Conservation (phyloP, 2,329 filamentous ascomycete genomes). For the Beauveria sp. region DNA sequence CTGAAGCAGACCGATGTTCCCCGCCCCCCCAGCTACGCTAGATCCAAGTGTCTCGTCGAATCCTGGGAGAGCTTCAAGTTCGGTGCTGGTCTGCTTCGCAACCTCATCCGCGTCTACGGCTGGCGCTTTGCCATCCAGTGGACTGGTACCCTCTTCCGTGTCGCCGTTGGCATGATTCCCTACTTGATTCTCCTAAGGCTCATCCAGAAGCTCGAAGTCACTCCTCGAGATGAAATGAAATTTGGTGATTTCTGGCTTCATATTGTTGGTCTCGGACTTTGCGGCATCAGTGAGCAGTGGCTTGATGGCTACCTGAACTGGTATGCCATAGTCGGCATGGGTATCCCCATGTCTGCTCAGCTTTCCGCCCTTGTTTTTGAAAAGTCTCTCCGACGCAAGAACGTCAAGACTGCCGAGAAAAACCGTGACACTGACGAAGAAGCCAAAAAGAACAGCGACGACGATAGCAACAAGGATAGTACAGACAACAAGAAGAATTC, state of each 20-base stretch:
- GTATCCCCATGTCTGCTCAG: slow-evolving; percentile 60
- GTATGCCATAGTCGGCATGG: slow-evolving; percentile 55
- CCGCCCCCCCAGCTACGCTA: slow-evolving; percentile 47
- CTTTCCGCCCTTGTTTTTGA: slow-evolving; percentile 66
- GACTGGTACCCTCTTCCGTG: slow-evolving; percentile 43
- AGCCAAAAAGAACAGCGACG: slow-evolving; percentile 13
- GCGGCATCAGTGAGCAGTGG: slow-evolving; percentile 51
- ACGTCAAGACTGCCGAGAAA: slow-evolving; percentile 58
- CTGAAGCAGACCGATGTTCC: slow-evolving; percentile 58
- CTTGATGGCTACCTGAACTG: slow-evolving; percentile 61
- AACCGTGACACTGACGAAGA: slow-evolving; percentile 25
- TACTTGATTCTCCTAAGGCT: slow-evolving; percentile 63
- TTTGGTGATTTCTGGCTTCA: slow-evolving; percentile 56
- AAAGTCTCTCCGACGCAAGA: slow-evolving; percentile 70
- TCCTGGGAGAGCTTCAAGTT: slow-evolving; percentile 43
- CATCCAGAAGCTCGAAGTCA: slow-evolving; percentile 56
- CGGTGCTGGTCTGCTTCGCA: slow-evolving; percentile 49
- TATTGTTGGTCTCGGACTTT: slow-evolving; percentile 55
- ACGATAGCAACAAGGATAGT: slow-evolving; percentile 28
- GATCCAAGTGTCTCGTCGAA: slow-evolving; percentile 41
- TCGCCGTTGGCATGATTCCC: slow-evolving; percentile 58
- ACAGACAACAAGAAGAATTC: slow-evolving; percentile 29
- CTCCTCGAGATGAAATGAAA: slow-evolving; percentile 32
- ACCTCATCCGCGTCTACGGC: slow-evolving; percentile 51
- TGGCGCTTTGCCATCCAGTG: slow-evolving; percentile 50